phyloP scores from a whole-genome alignment of 2,329 filamentous ascomycete species.

The Didymella pomorum region DNA sequence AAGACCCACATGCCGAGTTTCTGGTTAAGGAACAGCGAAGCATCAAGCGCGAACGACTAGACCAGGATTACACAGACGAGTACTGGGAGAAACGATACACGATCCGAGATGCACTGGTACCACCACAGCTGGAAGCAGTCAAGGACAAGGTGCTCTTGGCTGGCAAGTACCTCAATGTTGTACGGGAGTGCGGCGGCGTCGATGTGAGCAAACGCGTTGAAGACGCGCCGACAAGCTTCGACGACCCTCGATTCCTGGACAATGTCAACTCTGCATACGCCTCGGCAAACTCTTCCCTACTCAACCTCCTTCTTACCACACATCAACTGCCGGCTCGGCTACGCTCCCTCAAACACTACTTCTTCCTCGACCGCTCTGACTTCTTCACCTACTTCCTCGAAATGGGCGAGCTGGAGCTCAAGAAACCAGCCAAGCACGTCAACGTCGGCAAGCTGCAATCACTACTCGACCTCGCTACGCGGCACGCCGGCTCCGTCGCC shows the following conservation, averaged over 20 bases:
- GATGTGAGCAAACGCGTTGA: slow-evolving; percentile 88
- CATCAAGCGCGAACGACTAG: slow-evolving; percentile 86
- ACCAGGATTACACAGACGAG: slow-evolving; percentile 97
- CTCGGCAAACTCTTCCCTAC: slow-evolving; percentile 90
- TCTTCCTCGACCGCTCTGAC: slow-evolving; percentile 96
- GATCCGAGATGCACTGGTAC: slow-evolving; percentile 87
- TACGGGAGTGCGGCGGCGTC: slow-evolving; percentile 94
- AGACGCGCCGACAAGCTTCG: slow-evolving; percentile 90
- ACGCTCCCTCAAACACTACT: slow-evolving; percentile 95
- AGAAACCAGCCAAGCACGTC: slow-evolving; percentile 86
- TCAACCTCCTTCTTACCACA: slow-evolving; percentile 89
- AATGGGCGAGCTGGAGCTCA: slow-evolving; percentile 85
- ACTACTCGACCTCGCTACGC: slow-evolving; percentile 90
- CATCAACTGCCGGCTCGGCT: slow-evolving; percentile 88
- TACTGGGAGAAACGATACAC: slow-evolving; percentile 99
- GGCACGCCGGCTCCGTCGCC: slow-evolving; percentile 94
- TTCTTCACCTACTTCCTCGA: slow-evolving; percentile 99
- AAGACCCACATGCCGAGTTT: slow-evolving; percentile 92
- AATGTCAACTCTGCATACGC: slow-evolving; percentile 97
- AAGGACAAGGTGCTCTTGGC: slow-evolving; percentile 95
- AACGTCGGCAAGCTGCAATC: slow-evolving; percentile 95
- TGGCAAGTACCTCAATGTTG: slow-evolving; percentile 97
- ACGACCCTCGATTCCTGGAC: slow-evolving; percentile 89
- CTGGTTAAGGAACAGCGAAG: slow-evolving; percentile 95
- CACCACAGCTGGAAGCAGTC: slow-evolving; percentile 87